These are phyloP conservation scores for Rhytidiadelphus loreus DNA, from an alignment of 225 moss, liverwort and hornwort species.

Conservation along the genomic window DNA sequence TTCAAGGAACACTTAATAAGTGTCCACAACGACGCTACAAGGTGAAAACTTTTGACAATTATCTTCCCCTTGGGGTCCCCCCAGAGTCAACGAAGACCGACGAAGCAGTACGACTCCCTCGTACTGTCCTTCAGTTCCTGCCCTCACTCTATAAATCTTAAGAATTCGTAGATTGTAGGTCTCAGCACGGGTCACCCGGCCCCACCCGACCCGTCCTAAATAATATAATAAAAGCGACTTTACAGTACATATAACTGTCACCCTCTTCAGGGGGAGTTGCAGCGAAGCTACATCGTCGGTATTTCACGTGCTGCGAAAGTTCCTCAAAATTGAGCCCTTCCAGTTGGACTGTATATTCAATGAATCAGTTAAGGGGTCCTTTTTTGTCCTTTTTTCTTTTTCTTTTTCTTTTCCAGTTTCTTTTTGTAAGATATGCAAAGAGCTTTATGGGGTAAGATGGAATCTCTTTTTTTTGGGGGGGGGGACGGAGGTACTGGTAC, in stretches of 20 bases:
- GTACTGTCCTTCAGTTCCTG: background rate
- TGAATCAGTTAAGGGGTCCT: no score
- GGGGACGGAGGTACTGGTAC: background rate
- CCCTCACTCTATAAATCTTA: background rate
- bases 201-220: no score
- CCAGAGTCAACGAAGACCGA: background rate
- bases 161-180: background rate
- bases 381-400: no score
- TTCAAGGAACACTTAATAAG: no score
- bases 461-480: no score
- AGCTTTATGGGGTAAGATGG: background rate
- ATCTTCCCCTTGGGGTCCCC: rapidly evolving
- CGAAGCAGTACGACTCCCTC: background rate
- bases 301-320: background rate
- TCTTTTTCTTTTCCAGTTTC: background rate
- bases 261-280: no score
- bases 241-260: no score
- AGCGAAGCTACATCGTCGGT: background rate
- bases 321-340: background rate
- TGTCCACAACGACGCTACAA: no score
- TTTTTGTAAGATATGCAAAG: background rate
- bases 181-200: background rate
- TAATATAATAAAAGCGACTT: background rate
- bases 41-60: background rate
- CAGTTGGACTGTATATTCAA: background rate